Evolutionary conservation across 768 basidiomycete species (phyloP), one percentile per base, ranked within the genome.

Genomic region (Boletus insuetus): DNA sequence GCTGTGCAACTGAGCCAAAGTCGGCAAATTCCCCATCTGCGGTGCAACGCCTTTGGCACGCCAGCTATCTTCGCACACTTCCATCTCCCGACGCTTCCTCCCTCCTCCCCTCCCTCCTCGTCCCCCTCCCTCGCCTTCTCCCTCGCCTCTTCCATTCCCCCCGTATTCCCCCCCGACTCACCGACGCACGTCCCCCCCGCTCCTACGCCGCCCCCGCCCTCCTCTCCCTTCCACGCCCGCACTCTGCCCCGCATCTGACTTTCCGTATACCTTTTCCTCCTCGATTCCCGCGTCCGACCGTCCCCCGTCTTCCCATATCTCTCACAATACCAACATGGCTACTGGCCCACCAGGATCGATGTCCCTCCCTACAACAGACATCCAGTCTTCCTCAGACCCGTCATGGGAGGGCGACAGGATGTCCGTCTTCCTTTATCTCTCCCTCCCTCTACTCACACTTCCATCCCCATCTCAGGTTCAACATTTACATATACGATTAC

Each of bases 381-480:
- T 45, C 5, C 59, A 56, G 44, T 45, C 54, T n/a, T 66, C 61
- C 22, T 51, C 69, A 8, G 68, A 71, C 60, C 62, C 84, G 20
- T 83, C 85, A 55, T 92, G 90, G 90, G 90, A 91, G 66, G 89
- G 89, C 53, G 90, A 92, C 75, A 86, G 79, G 74, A 91, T 91
- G 90, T 91, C 56, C 57, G 83, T 78, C 52, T 20, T 49, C 29
- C 43, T 47, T 50, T 20, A 35, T 55, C 49, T 58, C 51, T 39
- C 50, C 50, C 32, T 31, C 22, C 42, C 37, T 34, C 43, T 7
- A 6, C 56, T 58, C 51, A 55, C 57, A 51, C 56, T 42, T 12
- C 58, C 40, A 6, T 34, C 42, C 29, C 41, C 57, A 26, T 41
- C 17, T 52, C 71, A 91, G 89, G 89, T 91, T 91, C 71, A 91